Evolutionary conservation across 768 basidiomycete genomes (phyloP), one percentile per base, ranked within the genome.

Genomic region (Phylloporus sp.): DNA sequence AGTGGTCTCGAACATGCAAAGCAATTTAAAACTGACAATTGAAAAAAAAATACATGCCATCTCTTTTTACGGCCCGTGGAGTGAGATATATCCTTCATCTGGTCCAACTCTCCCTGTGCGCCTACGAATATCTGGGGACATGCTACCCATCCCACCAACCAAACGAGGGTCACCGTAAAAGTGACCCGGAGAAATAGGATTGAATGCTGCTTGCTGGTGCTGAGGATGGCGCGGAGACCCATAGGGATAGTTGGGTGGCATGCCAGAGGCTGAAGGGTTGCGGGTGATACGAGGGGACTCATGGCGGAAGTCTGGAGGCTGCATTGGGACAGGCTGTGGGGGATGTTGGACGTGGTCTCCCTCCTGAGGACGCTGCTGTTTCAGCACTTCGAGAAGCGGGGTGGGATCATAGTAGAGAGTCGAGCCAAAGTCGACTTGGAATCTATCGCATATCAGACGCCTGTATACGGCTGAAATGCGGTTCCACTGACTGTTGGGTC

Each of bases 391-490:
- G 13, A 76, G 70, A 6, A 90, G 77, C 5, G 73, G 74, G 11
- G 82, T 79, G 12, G 88, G 77, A 65, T 91, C 79, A 47, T 86
- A 91, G 64, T 87, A 89, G 16, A 91, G 71, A 18, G 82, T 77
- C 4, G 88, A 88, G 52, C 77, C 74, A 64, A 80, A 73, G 60
- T 91, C 89, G 3, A 89, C 84, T n/a, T 82, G 75, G 64, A 89
- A 91, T 58, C 88, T 91, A 38, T 11, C 40, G 6, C 12, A 16
- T 26, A 18, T 58, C 28, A 55, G 39, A 28, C 7, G 18, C 22
- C 10, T 8, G 31, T 12, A 32, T 23, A 46, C 5, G 38, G 31
- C 1, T 26, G 23, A 45, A 22, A 1, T 22, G 31, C 12, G 20
- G 41, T 34, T 44, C 28, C 43, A 77, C 86, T 59, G 59, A 91